These are phyloP conservation scores for Fusarium verrucosum DNA, from an alignment of 2,329 filamentous ascomycete species.

Conservation along the genomic window DNA sequence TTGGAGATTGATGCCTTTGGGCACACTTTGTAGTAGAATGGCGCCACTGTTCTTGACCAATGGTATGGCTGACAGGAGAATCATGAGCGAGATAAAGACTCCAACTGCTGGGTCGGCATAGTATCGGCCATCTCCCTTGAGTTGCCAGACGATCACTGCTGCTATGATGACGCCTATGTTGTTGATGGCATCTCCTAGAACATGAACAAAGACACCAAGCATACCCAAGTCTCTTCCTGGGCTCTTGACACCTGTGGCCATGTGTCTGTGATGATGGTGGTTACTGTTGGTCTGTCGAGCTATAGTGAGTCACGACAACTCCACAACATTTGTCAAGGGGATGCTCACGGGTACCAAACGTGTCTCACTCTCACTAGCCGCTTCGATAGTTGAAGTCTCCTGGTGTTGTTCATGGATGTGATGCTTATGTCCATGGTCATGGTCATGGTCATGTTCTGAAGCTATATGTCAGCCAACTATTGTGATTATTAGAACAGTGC, in stretches of 20 bases:
- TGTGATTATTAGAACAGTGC: neutral
- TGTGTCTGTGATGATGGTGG: slow-evolving; percentile 63
- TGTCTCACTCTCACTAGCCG: slow-evolving; percentile 20
- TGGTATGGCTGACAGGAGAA: slow-evolving; percentile 70
- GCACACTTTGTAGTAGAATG: slow-evolving; percentile 75
- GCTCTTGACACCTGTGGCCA: slow-evolving; percentile 37
- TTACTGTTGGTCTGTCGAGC: slow-evolving; percentile 24
- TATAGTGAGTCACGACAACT: slow-evolving; percentile 23
- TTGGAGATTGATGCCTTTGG: slow-evolving; percentile 64
- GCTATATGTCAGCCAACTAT: slow-evolving; percentile 2
- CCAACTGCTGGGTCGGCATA: slow-evolving; percentile 78
- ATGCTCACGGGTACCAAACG: slow-evolving; percentile 31
- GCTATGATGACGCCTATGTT: slow-evolving; percentile 79
- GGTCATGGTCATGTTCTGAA: slow-evolving; percentile 50
- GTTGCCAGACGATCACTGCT: slow-evolving; percentile 74
- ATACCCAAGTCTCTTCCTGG: slow-evolving; percentile 72
- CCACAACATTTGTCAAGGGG: neutral
- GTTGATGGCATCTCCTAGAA: slow-evolving; percentile 77
- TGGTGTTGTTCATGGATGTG: slow-evolving; percentile 3
- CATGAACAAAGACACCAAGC: slow-evolving; percentile 74
- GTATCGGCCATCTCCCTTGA: slow-evolving; percentile 64
- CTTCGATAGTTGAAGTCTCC: slow-evolving; percentile 14
- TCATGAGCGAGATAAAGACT: slow-evolving; percentile 77
- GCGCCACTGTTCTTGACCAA: slow-evolving; percentile 69
- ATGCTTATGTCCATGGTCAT: slow-evolving; percentile 48